Conservation (phyloP, 73 alveolate genomes). For the Symbiodinium natans region DNA sequence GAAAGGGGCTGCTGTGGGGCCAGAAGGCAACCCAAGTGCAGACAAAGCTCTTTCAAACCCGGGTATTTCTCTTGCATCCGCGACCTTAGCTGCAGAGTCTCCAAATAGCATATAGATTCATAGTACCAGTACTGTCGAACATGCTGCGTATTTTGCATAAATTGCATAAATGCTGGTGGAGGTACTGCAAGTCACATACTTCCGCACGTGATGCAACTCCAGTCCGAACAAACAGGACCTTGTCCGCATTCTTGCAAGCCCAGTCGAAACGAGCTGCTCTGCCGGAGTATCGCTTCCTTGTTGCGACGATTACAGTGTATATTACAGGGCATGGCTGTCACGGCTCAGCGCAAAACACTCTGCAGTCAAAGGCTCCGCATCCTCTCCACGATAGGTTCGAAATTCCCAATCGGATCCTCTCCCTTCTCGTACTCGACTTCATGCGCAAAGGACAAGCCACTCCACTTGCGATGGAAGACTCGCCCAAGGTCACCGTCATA, state of each 20-base stretch:
- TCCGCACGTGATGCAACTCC: constrained; percentile 85
- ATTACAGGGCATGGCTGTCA: too few relatives aligned
- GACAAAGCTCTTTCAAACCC: neutral
- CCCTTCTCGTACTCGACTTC: constrained; percentile 93
- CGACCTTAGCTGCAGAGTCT: neutral
- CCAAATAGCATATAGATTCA: neutral
- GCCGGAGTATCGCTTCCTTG: constrained; percentile 67
- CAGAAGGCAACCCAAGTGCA: neutral
- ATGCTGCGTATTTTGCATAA: neutral
- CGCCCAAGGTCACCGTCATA: constrained; percentile 71
- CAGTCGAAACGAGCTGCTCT: constrained; percentile 88
- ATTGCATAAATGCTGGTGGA: neutral
- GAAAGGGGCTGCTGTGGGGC: too few relatives aligned
- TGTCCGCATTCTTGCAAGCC: constrained; percentile 73
- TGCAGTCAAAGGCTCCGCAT: constrained; percentile 48
- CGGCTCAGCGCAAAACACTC: neutral
- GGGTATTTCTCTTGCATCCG: neutral
- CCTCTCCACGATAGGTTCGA: constrained; percentile 35
- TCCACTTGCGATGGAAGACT: constrained; percentile 33
- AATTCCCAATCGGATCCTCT: constrained; percentile 61
- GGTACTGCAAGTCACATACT: constrained; percentile 14
- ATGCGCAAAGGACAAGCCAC: constrained; percentile 85
- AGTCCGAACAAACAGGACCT: constrained; percentile 77
- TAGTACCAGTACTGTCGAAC: neutral
- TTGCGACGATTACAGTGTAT: neutral